These are phyloP conservation scores for Geotrichum bryndzae DNA, from an alignment of 1,139 yeast genomes.

Conservation along the genomic window DNA sequence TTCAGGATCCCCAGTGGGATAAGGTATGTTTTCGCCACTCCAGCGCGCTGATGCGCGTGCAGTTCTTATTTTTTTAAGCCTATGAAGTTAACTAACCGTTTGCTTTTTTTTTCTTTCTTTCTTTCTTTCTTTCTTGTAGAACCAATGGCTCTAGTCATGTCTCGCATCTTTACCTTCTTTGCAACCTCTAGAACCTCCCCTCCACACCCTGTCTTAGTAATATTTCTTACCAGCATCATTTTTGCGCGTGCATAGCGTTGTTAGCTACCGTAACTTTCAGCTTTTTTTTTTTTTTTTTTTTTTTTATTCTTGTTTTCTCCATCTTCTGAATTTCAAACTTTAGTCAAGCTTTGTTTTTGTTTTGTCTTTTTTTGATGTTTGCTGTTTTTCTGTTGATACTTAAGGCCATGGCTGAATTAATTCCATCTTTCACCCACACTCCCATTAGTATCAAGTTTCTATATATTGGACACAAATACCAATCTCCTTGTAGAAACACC, in stretches of 20 bases:
- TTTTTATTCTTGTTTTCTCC: neutral
- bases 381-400: neutral
- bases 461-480: too few species aligned
- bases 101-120: neutral
- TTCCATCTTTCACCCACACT: neutral
- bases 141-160: slow-evolving; percentile 30
- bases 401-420: too few species aligned
- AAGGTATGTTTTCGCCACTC: slow-evolving; percentile 29
- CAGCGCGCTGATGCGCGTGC: neutral
- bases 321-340: neutral
- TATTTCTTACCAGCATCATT: neutral
- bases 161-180: neutral
- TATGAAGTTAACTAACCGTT: neutral
- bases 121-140: slow-evolving; percentile 17
- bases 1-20: slow-evolving; percentile 85
- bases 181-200: neutral
- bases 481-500: neutral
- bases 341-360: neutral
- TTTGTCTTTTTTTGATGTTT: neutral
- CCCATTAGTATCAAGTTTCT: too few species aligned
- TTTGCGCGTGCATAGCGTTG: neutral
- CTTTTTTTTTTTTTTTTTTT: neutral
- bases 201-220: neutral
- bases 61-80: neutral
- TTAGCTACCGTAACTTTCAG: neutral